Evolutionary conservation across 2,329 filamentous ascomycete genomes (phyloP).

Genomic region (Verticillium longisporum): DNA sequence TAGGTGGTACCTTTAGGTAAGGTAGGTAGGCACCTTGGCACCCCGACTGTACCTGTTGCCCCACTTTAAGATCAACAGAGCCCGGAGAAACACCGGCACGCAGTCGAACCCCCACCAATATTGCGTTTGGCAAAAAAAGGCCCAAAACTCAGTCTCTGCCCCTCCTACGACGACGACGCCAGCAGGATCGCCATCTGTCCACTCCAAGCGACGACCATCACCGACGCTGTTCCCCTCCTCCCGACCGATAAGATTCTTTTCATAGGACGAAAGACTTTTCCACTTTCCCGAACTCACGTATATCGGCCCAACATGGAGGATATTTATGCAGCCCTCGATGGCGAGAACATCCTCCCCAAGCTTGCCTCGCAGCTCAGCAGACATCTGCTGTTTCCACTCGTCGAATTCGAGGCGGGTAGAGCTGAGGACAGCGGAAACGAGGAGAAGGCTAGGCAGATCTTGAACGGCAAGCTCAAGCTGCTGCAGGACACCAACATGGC

Average conservation of each 20-base stretch:
- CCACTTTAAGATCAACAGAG: background rate
- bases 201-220: constrained; percentile 2
- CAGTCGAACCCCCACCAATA: constrained; percentile 11
- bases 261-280: constrained; percentile 10
- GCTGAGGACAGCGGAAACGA: constrained; percentile 66
- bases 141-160: constrained; percentile 13
- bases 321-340: constrained; percentile 12
- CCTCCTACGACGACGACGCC: constrained; percentile 9
- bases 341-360: constrained; percentile 66
- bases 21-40: no score
- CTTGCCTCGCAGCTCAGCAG: constrained; percentile 89
- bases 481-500: constrained; percentile 98
- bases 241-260: constrained; percentile 6
- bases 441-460: constrained; percentile 59
- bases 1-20: no score
- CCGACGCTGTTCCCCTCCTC: constrained; percentile 1
- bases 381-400: constrained; percentile 91
- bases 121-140: constrained; percentile 11
- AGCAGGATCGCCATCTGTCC: constrained; percentile 2
- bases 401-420: constrained; percentile 82
- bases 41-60: no score
- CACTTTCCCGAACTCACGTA: constrained; percentile 3
- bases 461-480: constrained; percentile 84
- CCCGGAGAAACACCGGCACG: constrained; percentile 11
- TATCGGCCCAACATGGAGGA: constrained; percentile 13